Evolutionary conservation across 2,329 filamentous ascomycete genomes (phyloP), one percentile per base, ranked within the genome.

Genomic region (Pseudogymnoascus sp.): DNA sequence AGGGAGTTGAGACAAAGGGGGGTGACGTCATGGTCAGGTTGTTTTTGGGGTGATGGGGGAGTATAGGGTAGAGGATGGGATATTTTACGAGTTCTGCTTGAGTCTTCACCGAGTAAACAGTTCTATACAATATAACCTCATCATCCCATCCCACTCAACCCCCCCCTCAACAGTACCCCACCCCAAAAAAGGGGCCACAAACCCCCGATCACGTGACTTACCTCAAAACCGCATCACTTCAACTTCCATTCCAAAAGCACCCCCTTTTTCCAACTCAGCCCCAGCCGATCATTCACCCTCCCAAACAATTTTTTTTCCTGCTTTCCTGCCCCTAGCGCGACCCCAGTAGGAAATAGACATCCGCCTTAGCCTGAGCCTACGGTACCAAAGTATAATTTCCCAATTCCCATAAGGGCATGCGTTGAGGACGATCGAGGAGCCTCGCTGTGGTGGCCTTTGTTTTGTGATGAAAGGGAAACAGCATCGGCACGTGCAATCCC

Each of bases 381-480:
- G 23, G 42, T 49, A 49, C 42, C 42, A 49, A 49, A 49, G 42
- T 49, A 49, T 49, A 49, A 45, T 49, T 49, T 12, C 41, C 19
- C 41, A 30, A 30, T 30, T 19, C 39, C 11, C 19, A 7, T 23
- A 22, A 25, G 22, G 22, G 41, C 9, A 45, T 12, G 39, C 16
- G 39, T 42, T 23, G 2, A 5, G 5, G 39, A 3, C 7, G 39
- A 42, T 45, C 41, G 16, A 22, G 8, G 38, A 19, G 22, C 38
- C 38, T 41, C 38, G 38, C n/a, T n/a, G n/a, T n/a, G n/a, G n/a
- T n/a, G n/a, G n/a, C n/a, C n/a, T n/a, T n/a, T n/a, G n/a, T n/a
- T n/a, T n/a, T n/a, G n/a, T n/a, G 39, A 42, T 45, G 38, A 9
- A 8, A 7, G 16, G 14, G 11, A 19, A 19, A 19, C 19, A 11